Percentiles rank a stretch among this genome's conserved stretches.
Conservation (phyloP, 139 green algal genomes). For the Dunaliella primolecta region DNA sequence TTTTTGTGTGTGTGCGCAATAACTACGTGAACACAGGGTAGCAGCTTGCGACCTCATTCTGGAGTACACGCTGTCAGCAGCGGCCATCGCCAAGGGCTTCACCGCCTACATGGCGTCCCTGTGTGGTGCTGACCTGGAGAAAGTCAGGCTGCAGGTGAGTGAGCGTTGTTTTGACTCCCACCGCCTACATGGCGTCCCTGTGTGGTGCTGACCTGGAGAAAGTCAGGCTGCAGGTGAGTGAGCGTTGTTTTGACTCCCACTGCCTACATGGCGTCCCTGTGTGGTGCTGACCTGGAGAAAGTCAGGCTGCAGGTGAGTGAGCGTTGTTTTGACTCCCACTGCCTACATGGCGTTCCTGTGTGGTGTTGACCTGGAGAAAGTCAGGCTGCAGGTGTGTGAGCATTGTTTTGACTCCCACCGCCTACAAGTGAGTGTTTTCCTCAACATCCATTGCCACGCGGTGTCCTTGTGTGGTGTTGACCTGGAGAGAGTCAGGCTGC, state of each 20-base stretch:
- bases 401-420: conserved; percentile 71
- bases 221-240: neutral
- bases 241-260: too few species aligned
- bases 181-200: neutral
- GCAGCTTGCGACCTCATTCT: conserved; percentile 77
- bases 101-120: conserved; percentile 77
- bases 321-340: too few species aligned
- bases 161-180: neutral
- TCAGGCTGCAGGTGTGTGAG: too few species aligned
- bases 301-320: conserved; percentile 21
- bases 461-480: conserved; percentile 52
- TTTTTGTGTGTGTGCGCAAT: too few species aligned
- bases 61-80: conserved; percentile 79
- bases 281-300: conserved; percentile 27
- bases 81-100: conserved; percentile 80
- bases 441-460: conserved; percentile 51
- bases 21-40: too few species aligned
- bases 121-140: conserved; percentile 28
- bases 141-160: conserved; percentile 25
- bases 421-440: conserved; percentile 54
- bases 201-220: neutral
- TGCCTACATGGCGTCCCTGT: conserved; percentile 70
- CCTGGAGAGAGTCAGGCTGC: conserved; percentile 17
- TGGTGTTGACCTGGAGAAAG: too few species aligned
- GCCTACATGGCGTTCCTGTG: too few species aligned